phyloP scores from a whole-genome alignment of 192 early-diverging fungal genomes.

The Jimgerdemannia lactiflua region DNA sequence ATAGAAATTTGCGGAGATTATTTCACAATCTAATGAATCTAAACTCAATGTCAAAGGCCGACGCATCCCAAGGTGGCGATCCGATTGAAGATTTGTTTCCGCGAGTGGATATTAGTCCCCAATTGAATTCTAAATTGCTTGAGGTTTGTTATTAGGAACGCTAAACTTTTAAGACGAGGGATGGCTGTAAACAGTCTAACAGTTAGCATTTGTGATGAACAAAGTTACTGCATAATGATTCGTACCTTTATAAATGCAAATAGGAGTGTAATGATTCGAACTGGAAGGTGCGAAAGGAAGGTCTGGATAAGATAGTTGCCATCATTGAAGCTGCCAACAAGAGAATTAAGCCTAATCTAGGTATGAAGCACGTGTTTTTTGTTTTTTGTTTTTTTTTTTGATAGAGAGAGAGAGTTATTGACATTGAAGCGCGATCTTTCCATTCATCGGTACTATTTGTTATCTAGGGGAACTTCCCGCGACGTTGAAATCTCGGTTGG shows the following conservation, averaged over 20 bases:
- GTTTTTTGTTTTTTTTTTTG: no score
- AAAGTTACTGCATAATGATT: no score
- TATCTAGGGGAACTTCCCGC: constrained; percentile 64
- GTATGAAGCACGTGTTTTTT: constrained; percentile 5
- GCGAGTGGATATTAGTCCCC: constrained; percentile 72
- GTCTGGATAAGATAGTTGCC: constrained; percentile 73
- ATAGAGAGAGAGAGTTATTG: no score
- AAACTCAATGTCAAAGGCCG: constrained; percentile 7
- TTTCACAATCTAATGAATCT: not conserved
- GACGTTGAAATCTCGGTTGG: constrained; percentile 79
- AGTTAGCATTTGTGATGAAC: no score
- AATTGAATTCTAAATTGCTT: constrained; percentile 50
- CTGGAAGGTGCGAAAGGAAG: constrained; percentile 95
- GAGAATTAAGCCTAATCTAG: constrained; percentile 77
- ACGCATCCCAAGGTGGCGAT: constrained; percentile 39
- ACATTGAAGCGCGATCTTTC: no score
- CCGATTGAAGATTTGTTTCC: constrained; percentile 85
- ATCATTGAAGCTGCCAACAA: constrained; percentile 79
- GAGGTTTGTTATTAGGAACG: not conserved
- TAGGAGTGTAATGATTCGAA: constrained; percentile 74
- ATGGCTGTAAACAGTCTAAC: no score
- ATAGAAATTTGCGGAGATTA: not conserved
- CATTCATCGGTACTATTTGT: no score
- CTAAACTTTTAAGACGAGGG: no score
- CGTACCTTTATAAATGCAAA: not conserved